phyloP scores from a whole-genome alignment of 768 basidiomycete genomes.

The Phlegmacium glaucopus region DNA sequence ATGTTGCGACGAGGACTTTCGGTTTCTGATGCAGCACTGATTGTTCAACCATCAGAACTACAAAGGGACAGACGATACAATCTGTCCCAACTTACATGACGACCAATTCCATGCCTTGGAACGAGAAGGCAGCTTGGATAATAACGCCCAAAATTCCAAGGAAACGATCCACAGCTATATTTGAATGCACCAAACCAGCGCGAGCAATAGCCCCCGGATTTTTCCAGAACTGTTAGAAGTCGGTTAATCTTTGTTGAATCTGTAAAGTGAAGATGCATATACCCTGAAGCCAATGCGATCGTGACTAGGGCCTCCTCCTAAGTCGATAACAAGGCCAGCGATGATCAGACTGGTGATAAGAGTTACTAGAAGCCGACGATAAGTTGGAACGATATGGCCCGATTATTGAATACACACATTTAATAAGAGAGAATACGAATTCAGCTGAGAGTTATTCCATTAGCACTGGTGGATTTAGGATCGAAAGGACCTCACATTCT shows the following conservation, averaged over 20 bases:
- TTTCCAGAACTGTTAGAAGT: slow-evolving; percentile 56
- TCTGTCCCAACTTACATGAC: slow-evolving; percentile 46
- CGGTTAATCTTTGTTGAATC: neutral
- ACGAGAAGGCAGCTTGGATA: slow-evolving; percentile 67
- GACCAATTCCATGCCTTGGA: slow-evolving; percentile 75
- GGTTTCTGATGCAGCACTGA: slow-evolving; percentile 74
- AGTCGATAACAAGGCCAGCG: slow-evolving; percentile 65
- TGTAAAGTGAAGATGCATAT: slow-evolving; percentile 7
- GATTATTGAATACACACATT: slow-evolving; percentile 37
- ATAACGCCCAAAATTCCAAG: slow-evolving; percentile 41
- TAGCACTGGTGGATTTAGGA: neutral
- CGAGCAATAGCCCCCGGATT: slow-evolving; percentile 61
- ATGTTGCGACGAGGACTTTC: slow-evolving; percentile 78
- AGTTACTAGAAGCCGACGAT: slow-evolving; percentile 46
- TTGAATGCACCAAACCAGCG: slow-evolving; percentile 36
- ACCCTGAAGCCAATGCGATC: slow-evolving; percentile 69
- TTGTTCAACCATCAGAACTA: neutral
- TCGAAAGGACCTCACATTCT: slow-evolving; percentile 41
- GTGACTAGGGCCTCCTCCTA: slow-evolving; percentile 72
- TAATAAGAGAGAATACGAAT: slow-evolving; percentile 64
- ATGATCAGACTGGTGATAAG: slow-evolving; percentile 61
- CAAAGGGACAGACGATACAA: neutral
- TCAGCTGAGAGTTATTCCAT: slow-evolving; percentile 40
- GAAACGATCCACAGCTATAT: slow-evolving; percentile 44
- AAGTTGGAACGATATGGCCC: neutral